A percentile compares a stretch with the other conserved stretches of the same genome.
These are phyloP conservation scores for Zychaea mexicana DNA, from an alignment of 371 early-diverging fungal species.

Conservation along the genomic window DNA sequence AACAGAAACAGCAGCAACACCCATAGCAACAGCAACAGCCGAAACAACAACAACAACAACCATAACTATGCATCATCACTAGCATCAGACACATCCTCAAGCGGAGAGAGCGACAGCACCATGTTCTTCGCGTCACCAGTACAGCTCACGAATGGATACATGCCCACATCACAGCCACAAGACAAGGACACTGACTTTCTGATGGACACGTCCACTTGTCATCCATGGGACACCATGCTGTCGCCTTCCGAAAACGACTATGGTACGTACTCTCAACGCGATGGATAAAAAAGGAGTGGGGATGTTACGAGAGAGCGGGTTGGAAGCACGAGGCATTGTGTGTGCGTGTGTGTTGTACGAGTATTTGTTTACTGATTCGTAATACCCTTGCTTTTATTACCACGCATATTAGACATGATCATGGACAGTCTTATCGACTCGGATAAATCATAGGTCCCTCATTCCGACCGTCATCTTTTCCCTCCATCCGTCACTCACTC, in stretches of 20 bases:
- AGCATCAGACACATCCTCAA: constrained; percentile 1
- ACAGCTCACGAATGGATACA: constrained; percentile 8
- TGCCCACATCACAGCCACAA: background rate
- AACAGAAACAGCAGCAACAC: constrained; percentile 20
- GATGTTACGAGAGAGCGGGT: background rate
- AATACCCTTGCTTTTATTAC: background rate
- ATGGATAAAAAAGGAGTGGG: background rate
- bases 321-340: constrained; percentile 1
- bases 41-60: constrained; percentile 19
- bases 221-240: constrained; percentile 26
- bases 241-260: constrained; percentile 8
- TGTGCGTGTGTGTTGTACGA: too few species aligned
- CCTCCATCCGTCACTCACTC: background rate
- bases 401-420: constrained; percentile 17
- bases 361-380: background rate
- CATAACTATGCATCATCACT: constrained; percentile 9
- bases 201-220: constrained; percentile 7
- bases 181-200: background rate
- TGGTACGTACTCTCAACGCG: constrained; percentile 4
- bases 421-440: constrained; percentile 24
- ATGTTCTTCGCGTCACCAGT: constrained; percentile 3
- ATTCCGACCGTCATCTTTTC: background rate
- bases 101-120: background rate
- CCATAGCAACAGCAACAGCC: constrained; percentile 12
- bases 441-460: constrained; percentile 5